phyloP scores from a whole-genome alignment of 148 eudicot species.

The Polygonum aviculare region DNA sequence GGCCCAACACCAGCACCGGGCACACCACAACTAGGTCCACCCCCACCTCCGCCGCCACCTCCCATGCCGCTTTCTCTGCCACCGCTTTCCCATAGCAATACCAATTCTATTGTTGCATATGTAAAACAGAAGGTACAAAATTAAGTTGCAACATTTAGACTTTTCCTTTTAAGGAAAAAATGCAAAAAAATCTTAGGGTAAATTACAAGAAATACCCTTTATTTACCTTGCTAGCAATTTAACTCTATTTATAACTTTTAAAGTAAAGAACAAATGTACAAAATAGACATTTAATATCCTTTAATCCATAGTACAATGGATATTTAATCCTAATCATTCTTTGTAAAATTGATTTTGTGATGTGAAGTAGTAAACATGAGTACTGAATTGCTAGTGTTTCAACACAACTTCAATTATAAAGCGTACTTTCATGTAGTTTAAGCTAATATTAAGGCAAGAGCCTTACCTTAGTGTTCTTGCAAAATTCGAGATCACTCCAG shows the following conservation, averaged over 20 bases:
- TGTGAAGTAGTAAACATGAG: no score
- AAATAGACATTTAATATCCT: no score
- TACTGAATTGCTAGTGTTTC: no score
- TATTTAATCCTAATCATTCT: no score
- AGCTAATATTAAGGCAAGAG: background rate
- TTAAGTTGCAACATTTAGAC: background rate
- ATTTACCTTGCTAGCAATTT: no score
- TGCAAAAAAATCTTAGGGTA: background rate
- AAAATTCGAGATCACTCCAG: slow-evolving; percentile 98
- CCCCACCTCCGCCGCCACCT: slow-evolving; percentile 60
- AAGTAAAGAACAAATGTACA: no score
- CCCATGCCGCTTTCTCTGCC: slow-evolving; percentile 84
- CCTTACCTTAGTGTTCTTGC: slow-evolving; percentile 82
- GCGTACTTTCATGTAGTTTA: background rate
- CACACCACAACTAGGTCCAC: slow-evolving; percentile 68
- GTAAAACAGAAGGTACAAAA: background rate
- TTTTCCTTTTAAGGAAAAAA: background rate
- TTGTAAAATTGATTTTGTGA: no score
- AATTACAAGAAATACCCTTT: background rate
- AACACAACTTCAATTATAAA: background rate
- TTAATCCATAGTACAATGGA: no score
- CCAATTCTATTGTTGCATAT: slow-evolving; percentile 60
- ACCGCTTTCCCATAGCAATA: slow-evolving; percentile 91
- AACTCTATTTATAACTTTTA: no score
- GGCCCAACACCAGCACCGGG: slow-evolving; percentile 83